These are phyloP conservation scores for Thamnidium elegans DNA, from an alignment of 192 early-diverging fungal genomes.

Conservation along the genomic window DNA sequence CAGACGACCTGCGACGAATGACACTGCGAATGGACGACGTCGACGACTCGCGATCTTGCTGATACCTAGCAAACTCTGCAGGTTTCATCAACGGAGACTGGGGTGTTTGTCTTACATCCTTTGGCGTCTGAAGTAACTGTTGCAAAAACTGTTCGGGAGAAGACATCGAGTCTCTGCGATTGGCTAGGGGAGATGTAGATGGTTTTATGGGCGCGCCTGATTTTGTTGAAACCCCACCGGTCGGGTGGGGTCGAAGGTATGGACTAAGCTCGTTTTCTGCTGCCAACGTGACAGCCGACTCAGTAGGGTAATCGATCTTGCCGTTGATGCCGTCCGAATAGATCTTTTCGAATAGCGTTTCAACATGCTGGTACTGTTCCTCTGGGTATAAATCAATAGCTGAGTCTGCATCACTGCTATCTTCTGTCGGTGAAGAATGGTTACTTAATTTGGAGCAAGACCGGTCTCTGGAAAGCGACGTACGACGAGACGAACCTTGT, in stretches of 20 bases:
- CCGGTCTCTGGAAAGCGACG: background rate
- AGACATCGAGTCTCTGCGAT: constrained; percentile 15
- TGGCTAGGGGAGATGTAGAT: constrained; percentile 19
- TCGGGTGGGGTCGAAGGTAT: background rate
- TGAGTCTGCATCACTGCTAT: constrained; percentile 25
- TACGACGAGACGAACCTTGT: constrained; percentile 5
- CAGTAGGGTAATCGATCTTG: background rate
- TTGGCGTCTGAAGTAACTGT: constrained; percentile 15
- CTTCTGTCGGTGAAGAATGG: background rate
- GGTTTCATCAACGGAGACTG: constrained; percentile 6
- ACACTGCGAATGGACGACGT: constrained; percentile 21
- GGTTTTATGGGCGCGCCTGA: constrained; percentile 16
- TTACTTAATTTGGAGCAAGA: background rate
- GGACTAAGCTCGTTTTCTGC: constrained; percentile 6
- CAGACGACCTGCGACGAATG: constrained; percentile 26
- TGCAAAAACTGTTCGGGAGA: constrained; percentile 31
- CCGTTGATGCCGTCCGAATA: constrained; percentile 32
- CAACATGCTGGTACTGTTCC: constrained; percentile 8
- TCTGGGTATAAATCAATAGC: constrained; percentile 25
- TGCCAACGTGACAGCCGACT: background rate
- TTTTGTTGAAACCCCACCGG: background rate
- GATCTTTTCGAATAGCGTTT: constrained; percentile 35
- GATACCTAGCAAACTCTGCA: constrained; percentile 19
- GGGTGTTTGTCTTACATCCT: background rate
- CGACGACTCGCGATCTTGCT: constrained; percentile 24